Evolutionary conservation across 2,329 filamentous ascomycete species (phyloP).

Genomic region (Phialocephala sp.): DNA sequence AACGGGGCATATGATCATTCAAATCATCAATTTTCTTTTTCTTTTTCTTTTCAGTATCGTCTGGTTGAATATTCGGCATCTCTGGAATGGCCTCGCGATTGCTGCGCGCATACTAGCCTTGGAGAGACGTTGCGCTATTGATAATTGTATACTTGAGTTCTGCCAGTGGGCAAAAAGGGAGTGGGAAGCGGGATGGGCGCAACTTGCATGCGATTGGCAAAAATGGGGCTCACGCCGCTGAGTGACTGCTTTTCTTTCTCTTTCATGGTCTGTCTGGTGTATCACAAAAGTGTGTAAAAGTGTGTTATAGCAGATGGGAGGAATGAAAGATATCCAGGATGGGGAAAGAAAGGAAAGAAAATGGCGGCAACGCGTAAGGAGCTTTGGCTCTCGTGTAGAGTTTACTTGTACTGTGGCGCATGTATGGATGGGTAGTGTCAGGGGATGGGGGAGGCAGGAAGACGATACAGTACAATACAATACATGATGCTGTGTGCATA

Average conservation of each 20-base stretch:
- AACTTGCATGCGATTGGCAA: neutral
- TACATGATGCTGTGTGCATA: constrained; percentile 8
- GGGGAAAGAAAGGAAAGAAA: neutral
- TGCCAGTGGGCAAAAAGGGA: neutral
- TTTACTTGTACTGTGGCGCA: neutral
- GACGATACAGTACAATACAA: neutral
- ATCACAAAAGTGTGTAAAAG: constrained; percentile 5
- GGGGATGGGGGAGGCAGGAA: neutral
- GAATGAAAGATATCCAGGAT: neutral
- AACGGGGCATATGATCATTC: constrained; percentile 14
- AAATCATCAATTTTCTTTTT: constrained; percentile 1
- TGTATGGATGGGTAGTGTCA: neutral
- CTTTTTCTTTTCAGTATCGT: neutral
- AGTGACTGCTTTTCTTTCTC: neutral
- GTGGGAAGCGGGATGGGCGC: neutral
- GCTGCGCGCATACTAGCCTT: neutral
- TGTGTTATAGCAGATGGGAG: constrained; percentile 5
- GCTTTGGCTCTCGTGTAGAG: neutral
- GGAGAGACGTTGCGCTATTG: neutral
- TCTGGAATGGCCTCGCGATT: neutral
- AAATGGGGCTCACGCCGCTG: constrained; percentile 6
- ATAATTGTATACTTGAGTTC: constrained; percentile 7
- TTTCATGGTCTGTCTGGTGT: constrained; percentile 1
- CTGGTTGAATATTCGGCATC: constrained; percentile 8
- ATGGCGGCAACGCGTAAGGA: neutral